A percentile compares a stretch with the other conserved stretches of the same genome.
Conservation (phyloP, 306 rosid genomes). For the Castanea sativa region DNA sequence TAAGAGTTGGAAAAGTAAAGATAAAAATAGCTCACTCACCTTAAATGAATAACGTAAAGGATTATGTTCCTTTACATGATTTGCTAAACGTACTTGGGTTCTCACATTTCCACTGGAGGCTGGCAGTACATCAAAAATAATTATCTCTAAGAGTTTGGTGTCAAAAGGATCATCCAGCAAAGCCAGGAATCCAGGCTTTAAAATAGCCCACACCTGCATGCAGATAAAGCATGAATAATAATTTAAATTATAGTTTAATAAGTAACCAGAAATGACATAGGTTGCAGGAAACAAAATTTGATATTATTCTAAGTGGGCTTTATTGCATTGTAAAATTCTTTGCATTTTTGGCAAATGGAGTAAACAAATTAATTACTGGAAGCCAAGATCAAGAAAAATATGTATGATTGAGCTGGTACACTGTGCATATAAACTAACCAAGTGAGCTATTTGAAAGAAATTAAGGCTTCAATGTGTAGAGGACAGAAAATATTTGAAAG, state of each 20-base stretch:
- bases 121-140: constrained; percentile 88
- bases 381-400: not conserved
- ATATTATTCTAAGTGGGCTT: constrained; percentile 10
- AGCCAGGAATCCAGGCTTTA: constrained; percentile 96
- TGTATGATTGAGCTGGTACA: not conserved
- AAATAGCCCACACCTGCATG: constrained; percentile 89
- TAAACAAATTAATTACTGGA: not conserved
- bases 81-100: constrained; percentile 69
- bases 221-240: constrained; percentile 18
- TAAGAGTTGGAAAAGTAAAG: constrained; percentile 23
- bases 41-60: constrained; percentile 79
- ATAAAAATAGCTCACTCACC: constrained; percentile 45
- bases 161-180: constrained; percentile 88
- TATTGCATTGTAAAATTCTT: not conserved
- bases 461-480: not conserved
- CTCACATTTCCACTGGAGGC: constrained; percentile 68
- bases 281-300: constrained; percentile 5
- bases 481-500: not conserved
- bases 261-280: constrained; percentile 9
- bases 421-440: not conserved
- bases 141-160: constrained; percentile 75
- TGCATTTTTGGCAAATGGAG: not conserved
- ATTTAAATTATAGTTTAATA: not conserved
- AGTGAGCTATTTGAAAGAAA: not conserved
- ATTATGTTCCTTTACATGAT: constrained; percentile 74